phyloP scores from a whole-genome alignment of 73 alveolate species.

The Paramecium biaurelia region DNA sequence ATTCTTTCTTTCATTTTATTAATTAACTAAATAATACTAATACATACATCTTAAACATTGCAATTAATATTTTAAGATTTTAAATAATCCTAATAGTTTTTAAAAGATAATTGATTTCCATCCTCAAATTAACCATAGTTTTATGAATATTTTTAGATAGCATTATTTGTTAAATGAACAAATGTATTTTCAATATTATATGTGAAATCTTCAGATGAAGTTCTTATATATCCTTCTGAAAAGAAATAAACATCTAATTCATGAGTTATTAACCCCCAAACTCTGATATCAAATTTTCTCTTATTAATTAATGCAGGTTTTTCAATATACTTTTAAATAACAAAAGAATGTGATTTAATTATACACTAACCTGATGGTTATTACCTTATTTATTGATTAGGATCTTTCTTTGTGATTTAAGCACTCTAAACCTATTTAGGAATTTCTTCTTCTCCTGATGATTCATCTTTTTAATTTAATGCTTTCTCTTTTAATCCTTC shows the following conservation, averaged over 20 bases:
- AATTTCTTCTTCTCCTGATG: background rate
- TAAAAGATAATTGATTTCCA: conserved; percentile 87
- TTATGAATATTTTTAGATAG: conserved; percentile 78
- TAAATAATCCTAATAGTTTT: conserved; percentile 74
- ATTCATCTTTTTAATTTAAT: background rate
- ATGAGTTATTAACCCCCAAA: conserved; percentile 91
- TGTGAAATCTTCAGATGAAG: conserved; percentile 77
- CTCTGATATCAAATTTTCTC: conserved; percentile 91
- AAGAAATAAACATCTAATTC: conserved; percentile 82
- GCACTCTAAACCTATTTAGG: background rate
- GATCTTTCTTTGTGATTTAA: background rate
- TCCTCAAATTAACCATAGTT: conserved; percentile 90
- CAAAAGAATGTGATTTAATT: conserved; percentile 39
- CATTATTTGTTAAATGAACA: conserved; percentile 85
- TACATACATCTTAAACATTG: conserved; percentile 44
- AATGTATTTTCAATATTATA: conserved; percentile 65
- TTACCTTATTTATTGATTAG: background rate
- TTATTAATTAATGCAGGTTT: conserved; percentile 78
- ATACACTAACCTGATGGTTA: background rate
- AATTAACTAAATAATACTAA: background rate
- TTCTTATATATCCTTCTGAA: conserved; percentile 91
- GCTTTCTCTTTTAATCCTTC: conserved; percentile 45
- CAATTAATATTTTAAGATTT: conserved; percentile 65
- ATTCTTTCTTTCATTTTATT: conserved; percentile 64
- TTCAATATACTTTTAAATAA: conserved; percentile 86